Evolutionary conservation across 257 asterid species (phyloP).

Genomic region (Linderniella brevidens): DNA sequence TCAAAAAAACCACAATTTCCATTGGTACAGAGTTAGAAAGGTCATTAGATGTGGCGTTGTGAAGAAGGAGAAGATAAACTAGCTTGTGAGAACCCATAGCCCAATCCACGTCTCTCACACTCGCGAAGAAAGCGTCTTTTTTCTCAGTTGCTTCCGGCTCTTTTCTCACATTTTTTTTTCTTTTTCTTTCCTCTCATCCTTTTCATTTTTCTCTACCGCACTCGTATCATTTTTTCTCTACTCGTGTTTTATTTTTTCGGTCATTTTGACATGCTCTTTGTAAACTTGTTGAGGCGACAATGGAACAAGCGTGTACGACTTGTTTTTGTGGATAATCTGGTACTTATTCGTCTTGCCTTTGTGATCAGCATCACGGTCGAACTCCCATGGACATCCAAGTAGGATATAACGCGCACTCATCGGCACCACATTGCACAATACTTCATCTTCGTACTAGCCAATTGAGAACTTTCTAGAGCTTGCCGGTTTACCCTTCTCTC

Average conservation of each 20-base stretch:
- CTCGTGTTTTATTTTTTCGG: neutral
- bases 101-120: too few relatives aligned
- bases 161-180: neutral
- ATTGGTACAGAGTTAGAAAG: too few relatives aligned
- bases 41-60: too few relatives aligned
- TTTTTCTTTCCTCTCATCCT: neutral
- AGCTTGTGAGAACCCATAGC: too few relatives aligned
- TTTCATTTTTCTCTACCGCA: neutral
- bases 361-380: neutral
- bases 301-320: neutral
- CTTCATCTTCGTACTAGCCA: slow-evolving; percentile 7
- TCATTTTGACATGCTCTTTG: neutral
- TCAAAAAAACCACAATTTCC: too few relatives aligned
- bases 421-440: slow-evolving; percentile 2
- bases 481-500: neutral
- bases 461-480: neutral
- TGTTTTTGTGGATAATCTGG: neutral
- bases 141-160: neutral
- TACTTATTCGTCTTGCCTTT: neutral
- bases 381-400: slow-evolving; percentile 1
- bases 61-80: too few relatives aligned
- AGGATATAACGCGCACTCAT: slow-evolving; percentile 2
- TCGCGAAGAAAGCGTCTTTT: neutral
- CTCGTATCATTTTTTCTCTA: neutral
- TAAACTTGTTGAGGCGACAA: neutral